These are phyloP conservation scores for Silene latifolia DNA, from an alignment of 148 eudicot species.

Conservation along the genomic window DNA sequence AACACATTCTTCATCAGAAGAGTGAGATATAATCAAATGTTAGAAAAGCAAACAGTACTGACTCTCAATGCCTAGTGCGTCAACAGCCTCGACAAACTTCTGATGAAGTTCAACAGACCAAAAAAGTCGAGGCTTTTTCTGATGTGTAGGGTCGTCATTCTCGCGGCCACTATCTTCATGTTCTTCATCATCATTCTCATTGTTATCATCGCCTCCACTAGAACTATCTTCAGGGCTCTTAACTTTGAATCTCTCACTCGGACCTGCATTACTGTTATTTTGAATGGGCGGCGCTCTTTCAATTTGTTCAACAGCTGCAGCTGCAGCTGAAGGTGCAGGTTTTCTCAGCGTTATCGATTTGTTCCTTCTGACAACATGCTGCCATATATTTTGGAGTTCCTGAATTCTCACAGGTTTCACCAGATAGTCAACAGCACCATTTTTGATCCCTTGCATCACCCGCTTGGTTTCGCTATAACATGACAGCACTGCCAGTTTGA, in stretches of 20 bases:
- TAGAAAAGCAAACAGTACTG: slow-evolving; percentile 19
- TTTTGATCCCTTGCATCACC: slow-evolving; percentile 80
- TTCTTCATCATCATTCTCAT: slow-evolving; percentile 25
- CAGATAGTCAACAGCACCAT: slow-evolving; percentile 92
- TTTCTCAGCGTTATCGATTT: slow-evolving; percentile 29
- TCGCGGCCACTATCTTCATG: slow-evolving; percentile 49
- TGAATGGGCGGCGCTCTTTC: slow-evolving; percentile 22
- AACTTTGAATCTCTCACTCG: slow-evolving; percentile 27
- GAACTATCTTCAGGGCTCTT: slow-evolving; percentile 42
- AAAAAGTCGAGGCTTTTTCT: slow-evolving; percentile 74
- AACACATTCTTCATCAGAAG: not conserved
- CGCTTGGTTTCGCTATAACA: slow-evolving; percentile 61
- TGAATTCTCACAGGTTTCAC: slow-evolving; percentile 86
- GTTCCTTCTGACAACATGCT: slow-evolving; percentile 68
- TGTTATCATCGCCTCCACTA: slow-evolving; percentile 3
- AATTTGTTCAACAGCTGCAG: slow-evolving; percentile 37
- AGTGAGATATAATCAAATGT: not conserved
- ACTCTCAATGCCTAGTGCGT: slow-evolving; percentile 74
- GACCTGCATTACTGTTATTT: slow-evolving; percentile 18
- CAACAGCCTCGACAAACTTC: slow-evolving; percentile 86
- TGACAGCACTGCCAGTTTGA: slow-evolving; percentile 61
- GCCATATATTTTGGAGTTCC: slow-evolving; percentile 88
- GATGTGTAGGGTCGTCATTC: slow-evolving; percentile 49
- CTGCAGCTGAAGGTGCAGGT: slow-evolving; percentile 32
- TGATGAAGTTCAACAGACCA: slow-evolving; percentile 83